Evolutionary conservation across 805 yeast genomes (phyloP).

Genomic region (Lipomyces oligophaga): DNA sequence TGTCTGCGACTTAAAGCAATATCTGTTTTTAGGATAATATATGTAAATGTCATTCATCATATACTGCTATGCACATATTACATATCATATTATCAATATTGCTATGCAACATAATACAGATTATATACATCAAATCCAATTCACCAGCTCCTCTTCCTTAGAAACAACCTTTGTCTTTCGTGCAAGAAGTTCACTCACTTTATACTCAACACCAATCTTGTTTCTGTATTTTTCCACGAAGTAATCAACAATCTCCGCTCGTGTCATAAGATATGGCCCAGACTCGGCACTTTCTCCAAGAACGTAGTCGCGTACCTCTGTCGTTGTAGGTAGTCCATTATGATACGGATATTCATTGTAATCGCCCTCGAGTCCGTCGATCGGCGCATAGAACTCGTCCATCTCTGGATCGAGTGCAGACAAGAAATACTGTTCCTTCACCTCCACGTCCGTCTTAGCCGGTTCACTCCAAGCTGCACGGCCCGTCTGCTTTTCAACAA

Average conservation of each 20-base stretch:
- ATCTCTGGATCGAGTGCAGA: constrained; percentile 12
- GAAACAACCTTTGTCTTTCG: constrained; percentile 51
- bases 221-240: constrained; percentile 53
- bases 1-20: too few species aligned
- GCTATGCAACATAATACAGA: not conserved
- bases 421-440: constrained; percentile 32
- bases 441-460: constrained; percentile 39
- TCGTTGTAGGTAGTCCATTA: constrained; percentile 77
- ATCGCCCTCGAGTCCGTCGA: constrained; percentile 32
- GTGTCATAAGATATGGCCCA: constrained; percentile 65
- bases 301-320: constrained; percentile 59
- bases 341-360: constrained; percentile 55
- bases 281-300: constrained; percentile 65
- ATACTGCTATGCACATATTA: too few species aligned
- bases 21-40: too few species aligned
- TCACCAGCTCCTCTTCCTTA: constrained; percentile 41
- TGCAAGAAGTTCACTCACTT: constrained; percentile 56
- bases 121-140: constrained; percentile 41
- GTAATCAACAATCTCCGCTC: constrained; percentile 60
- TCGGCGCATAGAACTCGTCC: not conserved
- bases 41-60: too few species aligned
- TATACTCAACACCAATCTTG: constrained; percentile 56
- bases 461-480: constrained; percentile 52
- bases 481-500: constrained; percentile 55
- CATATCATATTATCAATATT: too few species aligned